phyloP scores from a whole-genome alignment of 345 rosid genomes.

The Acer yangbiense region DNA sequence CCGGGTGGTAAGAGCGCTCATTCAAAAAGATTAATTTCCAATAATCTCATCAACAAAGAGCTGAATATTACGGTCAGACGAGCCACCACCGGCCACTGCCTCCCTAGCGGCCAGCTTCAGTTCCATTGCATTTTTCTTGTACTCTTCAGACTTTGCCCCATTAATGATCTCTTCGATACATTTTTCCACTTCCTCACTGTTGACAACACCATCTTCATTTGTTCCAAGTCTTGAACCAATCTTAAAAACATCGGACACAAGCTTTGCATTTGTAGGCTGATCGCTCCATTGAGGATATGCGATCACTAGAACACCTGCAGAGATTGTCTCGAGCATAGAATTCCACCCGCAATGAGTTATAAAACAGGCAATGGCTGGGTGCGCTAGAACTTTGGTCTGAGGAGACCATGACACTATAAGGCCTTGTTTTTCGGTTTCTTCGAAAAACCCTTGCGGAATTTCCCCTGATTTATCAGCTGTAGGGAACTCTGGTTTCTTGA shows the following conservation, averaged over 20 bases:
- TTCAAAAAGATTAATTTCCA: no score
- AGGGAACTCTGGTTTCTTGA: slow-evolving; percentile 30
- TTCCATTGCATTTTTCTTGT: slow-evolving; percentile 30
- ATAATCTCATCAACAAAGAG: slow-evolving; percentile 41
- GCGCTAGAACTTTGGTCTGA: slow-evolving; percentile 46
- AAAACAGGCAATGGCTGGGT: slow-evolving; percentile 45
- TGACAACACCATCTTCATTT: slow-evolving; percentile 27
- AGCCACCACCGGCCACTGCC: slow-evolving; percentile 40
- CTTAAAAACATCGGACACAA: slow-evolving; percentile 32
- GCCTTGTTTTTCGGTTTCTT: slow-evolving; percentile 40
- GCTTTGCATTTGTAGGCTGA: no score
- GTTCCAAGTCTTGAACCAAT: slow-evolving; percentile 41
- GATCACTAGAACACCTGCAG: slow-evolving; percentile 47
- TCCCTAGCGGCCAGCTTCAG: slow-evolving; percentile 40
- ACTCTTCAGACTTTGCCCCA: slow-evolving; percentile 21
- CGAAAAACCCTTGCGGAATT: slow-evolving; percentile 37
- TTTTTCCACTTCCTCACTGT: slow-evolving; percentile 32
- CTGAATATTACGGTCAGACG: slow-evolving; percentile 50
- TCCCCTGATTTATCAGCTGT: slow-evolving; percentile 22
- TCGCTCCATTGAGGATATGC: neutral
- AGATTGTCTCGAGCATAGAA: slow-evolving; percentile 43
- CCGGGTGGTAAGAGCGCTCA: no score
- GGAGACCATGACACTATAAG: slow-evolving; percentile 52
- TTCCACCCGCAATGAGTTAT: slow-evolving; percentile 69
- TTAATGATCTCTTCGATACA: slow-evolving; percentile 25